These are phyloP conservation scores for Dittrichia graveolens DNA, from an alignment of 129 eudicot species.

Conservation along the genomic window DNA sequence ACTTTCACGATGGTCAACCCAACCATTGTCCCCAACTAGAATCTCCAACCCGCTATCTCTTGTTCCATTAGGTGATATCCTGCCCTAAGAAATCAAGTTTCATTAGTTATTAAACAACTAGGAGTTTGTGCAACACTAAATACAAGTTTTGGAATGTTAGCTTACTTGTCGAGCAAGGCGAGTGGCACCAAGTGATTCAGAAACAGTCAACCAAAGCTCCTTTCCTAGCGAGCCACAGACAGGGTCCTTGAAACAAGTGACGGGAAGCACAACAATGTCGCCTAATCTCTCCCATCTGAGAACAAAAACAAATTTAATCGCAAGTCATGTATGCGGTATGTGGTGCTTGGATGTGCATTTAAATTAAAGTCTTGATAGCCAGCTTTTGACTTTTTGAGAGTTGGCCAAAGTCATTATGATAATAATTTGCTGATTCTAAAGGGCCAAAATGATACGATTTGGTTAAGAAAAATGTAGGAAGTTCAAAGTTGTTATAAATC, in stretches of 20 bases:
- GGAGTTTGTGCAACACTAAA: slow-evolving; percentile 9
- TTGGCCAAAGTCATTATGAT: too few species aligned
- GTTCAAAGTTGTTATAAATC: too few species aligned
- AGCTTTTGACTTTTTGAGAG: too few species aligned
- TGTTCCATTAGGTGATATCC: slow-evolving; percentile 75
- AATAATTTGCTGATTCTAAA: too few species aligned
- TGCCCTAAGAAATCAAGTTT: slow-evolving; percentile 55
- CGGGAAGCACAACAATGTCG: slow-evolving; percentile 85
- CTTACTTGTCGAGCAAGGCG: slow-evolving; percentile 98
- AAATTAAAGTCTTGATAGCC: too few species aligned
- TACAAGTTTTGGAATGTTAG: background rate
- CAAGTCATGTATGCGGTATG: background rate
- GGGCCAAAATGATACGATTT: too few species aligned
- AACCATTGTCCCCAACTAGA: slow-evolving; percentile 83
- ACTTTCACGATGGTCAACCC: slow-evolving; percentile 96
- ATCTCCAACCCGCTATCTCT: slow-evolving; percentile 92
- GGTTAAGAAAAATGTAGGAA: too few species aligned
- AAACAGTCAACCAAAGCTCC: slow-evolving; percentile 79
- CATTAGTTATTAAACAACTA: slow-evolving; percentile 5
- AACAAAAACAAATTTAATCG: background rate
- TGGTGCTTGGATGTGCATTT: background rate
- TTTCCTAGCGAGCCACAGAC: slow-evolving; percentile 63
- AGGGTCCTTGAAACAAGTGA: slow-evolving; percentile 69
- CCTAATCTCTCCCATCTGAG: slow-evolving; percentile 98
- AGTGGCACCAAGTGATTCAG: slow-evolving; percentile 73